Evolutionary conservation across 352 stramenopile genomes (phyloP), one percentile per base, ranked within the genome.

Genomic region (Pythium periplocum): DNA sequence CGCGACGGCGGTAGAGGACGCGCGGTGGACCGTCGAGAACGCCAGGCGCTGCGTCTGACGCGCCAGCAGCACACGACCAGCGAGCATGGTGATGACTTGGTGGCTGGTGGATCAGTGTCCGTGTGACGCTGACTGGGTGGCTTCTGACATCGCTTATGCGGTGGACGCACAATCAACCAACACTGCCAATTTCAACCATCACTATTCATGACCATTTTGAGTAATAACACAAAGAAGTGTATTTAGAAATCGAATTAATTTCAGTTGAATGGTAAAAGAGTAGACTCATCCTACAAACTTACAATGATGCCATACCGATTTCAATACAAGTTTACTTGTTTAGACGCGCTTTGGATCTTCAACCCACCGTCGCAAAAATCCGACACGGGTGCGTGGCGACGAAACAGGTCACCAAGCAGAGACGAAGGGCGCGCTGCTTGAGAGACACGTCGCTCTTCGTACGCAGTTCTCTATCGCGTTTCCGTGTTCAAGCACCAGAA

Each of bases 51-150:
- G 58, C 51, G 41, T 30, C 6, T 26, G 49, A 26, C 51, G 31
- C n/a, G 53, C 43, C 30, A 66, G 48, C 41, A 68, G 31, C 51
- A 68, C 52, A 36, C 55, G 55, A 43, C 45, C 50, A 30, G 61
- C 41, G 17, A 68, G 55, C 61, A 68, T 59, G 7, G 2, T 61
- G 38, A n/a, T 45, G 60, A 49, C 31, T 32, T 34, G 4, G 7
- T 11, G 9, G 38, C 17, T 46, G 39, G 2, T 47, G 49, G 39
- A 8, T 47, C 11, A 26, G 26, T 36, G 50, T 33, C 33, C 12
- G 30, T 36, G 48, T 26, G 4, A 43, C 41, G 48, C 32, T 54
- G 48, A 45, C 8, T 30, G 43, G 35, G 43, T 59, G 8, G 33
- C 52, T 59, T 41, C 4, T 59, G 45, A 59, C 52, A 59, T 52